Conservation (phyloP, 1,284 basidiomycete genomes). For the Tetrapyrgos nigripes region DNA sequence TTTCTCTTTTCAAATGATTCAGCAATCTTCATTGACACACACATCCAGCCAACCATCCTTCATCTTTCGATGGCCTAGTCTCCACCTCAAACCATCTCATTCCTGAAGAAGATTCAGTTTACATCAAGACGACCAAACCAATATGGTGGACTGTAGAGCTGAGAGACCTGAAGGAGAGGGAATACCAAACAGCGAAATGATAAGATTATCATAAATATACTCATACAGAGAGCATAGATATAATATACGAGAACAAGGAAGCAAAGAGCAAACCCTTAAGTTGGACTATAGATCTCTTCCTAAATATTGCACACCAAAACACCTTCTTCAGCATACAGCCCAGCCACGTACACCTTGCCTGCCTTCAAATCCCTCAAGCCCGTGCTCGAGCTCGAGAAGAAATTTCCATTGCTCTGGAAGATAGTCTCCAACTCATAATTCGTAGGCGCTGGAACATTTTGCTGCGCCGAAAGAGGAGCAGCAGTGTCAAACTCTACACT, state of each 20-base stretch:
- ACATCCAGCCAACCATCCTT: slow-evolving; percentile 58
- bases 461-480: slow-evolving; percentile 51
- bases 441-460: slow-evolving; percentile 42
- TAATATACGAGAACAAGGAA: no score
- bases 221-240: no score
- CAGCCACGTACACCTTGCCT: slow-evolving; percentile 56
- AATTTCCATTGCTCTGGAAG: slow-evolving; percentile 68
- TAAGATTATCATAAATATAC: no score
- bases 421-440: slow-evolving; percentile 57
- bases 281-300: no score
- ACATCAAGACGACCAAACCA: slow-evolving; percentile 79
- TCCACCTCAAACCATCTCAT: slow-evolving; percentile 94
- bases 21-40: slow-evolving; percentile 6
- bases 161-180: slow-evolving; percentile 23
- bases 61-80: slow-evolving; percentile 82
- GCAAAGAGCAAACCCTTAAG: no score
- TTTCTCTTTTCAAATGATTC: slow-evolving; percentile 16
- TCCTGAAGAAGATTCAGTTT: slow-evolving; percentile 64
- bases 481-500: slow-evolving; percentile 43
- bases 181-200: no score
- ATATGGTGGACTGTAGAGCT: slow-evolving; percentile 91
- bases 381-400: slow-evolving; percentile 58
- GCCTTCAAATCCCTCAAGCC: slow-evolving; percentile 53
- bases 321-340: slow-evolving; percentile 62
- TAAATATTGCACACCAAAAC: slow-evolving; percentile 52